Percentiles rank a stretch among this genome's conserved stretches.
Evolutionary conservation across 192 early-diverging fungal genomes (phyloP).

Genomic region (Coemansia sp.): DNA sequence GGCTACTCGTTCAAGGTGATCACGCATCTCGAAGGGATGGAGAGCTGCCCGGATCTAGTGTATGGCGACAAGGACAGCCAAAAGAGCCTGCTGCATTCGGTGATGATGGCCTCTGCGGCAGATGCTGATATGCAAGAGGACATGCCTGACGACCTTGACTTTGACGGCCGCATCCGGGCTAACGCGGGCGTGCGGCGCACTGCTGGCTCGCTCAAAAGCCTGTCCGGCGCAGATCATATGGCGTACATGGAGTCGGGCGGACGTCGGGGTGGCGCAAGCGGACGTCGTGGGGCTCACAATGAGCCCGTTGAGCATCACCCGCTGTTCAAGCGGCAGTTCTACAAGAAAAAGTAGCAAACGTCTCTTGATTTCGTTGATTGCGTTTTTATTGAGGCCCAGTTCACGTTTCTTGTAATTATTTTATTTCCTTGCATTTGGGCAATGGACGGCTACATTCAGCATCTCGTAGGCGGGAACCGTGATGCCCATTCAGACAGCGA

Average conservation of each 20-base stretch:
- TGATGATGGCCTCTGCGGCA: constrained; percentile 70
- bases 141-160: constrained; percentile 59
- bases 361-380: neutral
- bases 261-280: constrained; percentile 12
- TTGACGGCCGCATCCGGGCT: constrained; percentile 21
- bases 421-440: neutral
- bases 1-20: constrained; percentile 99
- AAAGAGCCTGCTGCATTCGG: constrained; percentile 79
- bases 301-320: constrained; percentile 59
- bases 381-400: too few species aligned
- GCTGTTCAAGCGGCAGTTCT: constrained; percentile 65
- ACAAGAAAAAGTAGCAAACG: constrained; percentile 38
- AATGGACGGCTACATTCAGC: constrained; percentile 7
- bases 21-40: constrained; percentile 91
- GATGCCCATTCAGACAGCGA: neutral
- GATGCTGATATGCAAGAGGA: constrained; percentile 60
- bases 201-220: constrained; percentile 70
- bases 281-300: constrained; percentile 35
- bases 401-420: neutral
- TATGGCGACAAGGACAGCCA: constrained; percentile 73
- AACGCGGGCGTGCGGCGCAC: constrained; percentile 52
- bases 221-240: constrained; percentile 90
- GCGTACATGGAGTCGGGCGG: constrained; percentile 78
- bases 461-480: neutral
- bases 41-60: constrained; percentile 70